Evolutionary conservation across 345 rosid genomes (phyloP).

Genomic region (Brassica incana): DNA sequence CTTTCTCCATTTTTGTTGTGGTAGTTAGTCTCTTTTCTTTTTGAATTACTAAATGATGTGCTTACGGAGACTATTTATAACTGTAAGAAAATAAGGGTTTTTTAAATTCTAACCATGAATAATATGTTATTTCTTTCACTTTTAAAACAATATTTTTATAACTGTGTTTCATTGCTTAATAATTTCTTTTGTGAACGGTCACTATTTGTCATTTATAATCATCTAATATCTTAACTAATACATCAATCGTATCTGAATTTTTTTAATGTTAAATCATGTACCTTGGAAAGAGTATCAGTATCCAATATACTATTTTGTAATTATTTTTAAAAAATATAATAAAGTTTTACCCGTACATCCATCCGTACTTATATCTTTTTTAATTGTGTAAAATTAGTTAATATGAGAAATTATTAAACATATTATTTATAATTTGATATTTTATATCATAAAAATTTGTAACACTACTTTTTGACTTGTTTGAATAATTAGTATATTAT

Average conservation of each 20-base stretch:
- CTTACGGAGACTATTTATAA: neutral
- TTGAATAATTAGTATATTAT: too few relatives aligned
- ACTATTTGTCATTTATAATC: neutral
- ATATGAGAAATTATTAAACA: too few relatives aligned
- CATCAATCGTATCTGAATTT: neutral
- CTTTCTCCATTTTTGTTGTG: conserved; percentile 12
- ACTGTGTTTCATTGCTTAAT: neutral
- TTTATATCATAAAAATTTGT: too few relatives aligned
- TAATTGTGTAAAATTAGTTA: too few relatives aligned
- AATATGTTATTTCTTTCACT: neutral
- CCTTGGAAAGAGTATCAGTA: neutral
- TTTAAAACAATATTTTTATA: neutral
- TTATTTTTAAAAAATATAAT: neutral
- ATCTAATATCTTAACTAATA: neutral
- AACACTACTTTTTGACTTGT: too few relatives aligned
- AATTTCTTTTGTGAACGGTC: neutral
- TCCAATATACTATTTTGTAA: neutral
- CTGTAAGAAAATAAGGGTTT: neutral
- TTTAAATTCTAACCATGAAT: neutral
- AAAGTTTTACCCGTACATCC: too few relatives aligned
- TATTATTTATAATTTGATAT: too few relatives aligned
- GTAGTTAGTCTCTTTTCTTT: neutral
- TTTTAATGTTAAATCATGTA: neutral
- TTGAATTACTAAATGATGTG: neutral
- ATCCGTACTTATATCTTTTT: too few relatives aligned